Evolutionary conservation across 345 rosid species (phyloP), one percentile per base, ranked within the genome.

Genomic region (Acer yangbiense): DNA sequence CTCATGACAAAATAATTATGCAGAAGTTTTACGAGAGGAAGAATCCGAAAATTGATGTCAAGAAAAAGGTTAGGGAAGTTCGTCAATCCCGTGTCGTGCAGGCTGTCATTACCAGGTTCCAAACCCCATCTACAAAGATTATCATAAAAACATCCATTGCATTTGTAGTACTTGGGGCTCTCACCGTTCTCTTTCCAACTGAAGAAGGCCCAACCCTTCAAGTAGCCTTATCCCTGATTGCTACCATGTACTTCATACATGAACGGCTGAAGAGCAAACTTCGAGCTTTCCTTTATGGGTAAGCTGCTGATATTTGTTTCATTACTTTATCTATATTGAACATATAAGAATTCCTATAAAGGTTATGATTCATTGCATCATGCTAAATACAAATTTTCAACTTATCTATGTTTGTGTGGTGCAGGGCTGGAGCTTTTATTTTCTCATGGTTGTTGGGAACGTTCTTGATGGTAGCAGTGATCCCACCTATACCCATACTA

Each of bases 141-240:
- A 84, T 91, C 58, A 25, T 88, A 52, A 92, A 89, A 86, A 87
- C 99, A 35, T 81, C 91, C 18, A 68, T 86, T 73, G 84, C 94
- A 7, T 96, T 94, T 80, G 68, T 93, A 27, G 88, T 87, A 54
- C 95, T 96, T 50, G 98, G 87, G 46, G 87, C 82, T 85, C 89
- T 94, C 48, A 89, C 99, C 10, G 76, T 90, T 76, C 86, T 94
- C 50, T 96, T 94, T 80, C 99, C 99, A 57, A 96, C 99, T 2
- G 99, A 96, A 87, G 98, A 94, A 79, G 98, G 98, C 77, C 99
- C 97, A 10, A 92, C 99, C 27, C 85, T 94, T 71, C 98, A 96
- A 80, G 99, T 96, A 74, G 87, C 86, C 68, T 35, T 94, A 77
- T 96, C 98, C 60, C 81, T 92, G 35, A 75, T 92, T 63, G 92